Conservation (phyloP, 345 rosid genomes). For the Cardamine chenopodiifolia region DNA sequence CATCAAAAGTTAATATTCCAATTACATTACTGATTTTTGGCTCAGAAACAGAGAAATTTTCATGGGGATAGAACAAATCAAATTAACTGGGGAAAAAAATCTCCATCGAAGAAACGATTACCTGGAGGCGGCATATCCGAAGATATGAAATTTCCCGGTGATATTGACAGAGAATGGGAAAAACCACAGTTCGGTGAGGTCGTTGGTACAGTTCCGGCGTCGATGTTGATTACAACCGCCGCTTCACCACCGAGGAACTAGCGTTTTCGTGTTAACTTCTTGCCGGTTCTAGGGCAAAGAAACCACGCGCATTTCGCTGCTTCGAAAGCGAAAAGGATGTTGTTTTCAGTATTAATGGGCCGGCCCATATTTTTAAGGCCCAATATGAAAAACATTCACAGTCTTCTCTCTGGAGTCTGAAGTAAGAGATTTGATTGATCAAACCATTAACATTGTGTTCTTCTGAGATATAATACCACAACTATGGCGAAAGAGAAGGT, state of each 20-base stretch:
- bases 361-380: constrained; percentile 9
- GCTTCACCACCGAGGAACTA: constrained; percentile 37
- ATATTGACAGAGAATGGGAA: background rate
- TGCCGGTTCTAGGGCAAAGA: constrained; percentile 51
- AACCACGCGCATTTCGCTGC: constrained; percentile 51
- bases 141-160: background rate
- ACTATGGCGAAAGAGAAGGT: constrained; percentile 32
- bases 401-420: no score
- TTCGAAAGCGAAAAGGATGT: constrained; percentile 43
- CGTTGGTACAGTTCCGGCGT: constrained; percentile 33
- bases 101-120: constrained; percentile 8
- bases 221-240: constrained; percentile 38
- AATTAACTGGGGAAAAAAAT: background rate
- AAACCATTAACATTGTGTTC: background rate
- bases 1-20: background rate
- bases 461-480: background rate
- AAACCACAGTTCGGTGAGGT: background rate
- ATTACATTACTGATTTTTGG: background rate
- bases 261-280: constrained; percentile 47
- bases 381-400: background rate
- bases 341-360: constrained; percentile 18
- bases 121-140: constrained; percentile 44
- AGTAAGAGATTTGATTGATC: background rate
- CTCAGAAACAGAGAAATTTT: background rate
- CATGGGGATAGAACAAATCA: constrained; percentile 1